Conservation (phyloP, 192 early-diverging fungal species). For the Gryganskiella cystojenkinii region DNA sequence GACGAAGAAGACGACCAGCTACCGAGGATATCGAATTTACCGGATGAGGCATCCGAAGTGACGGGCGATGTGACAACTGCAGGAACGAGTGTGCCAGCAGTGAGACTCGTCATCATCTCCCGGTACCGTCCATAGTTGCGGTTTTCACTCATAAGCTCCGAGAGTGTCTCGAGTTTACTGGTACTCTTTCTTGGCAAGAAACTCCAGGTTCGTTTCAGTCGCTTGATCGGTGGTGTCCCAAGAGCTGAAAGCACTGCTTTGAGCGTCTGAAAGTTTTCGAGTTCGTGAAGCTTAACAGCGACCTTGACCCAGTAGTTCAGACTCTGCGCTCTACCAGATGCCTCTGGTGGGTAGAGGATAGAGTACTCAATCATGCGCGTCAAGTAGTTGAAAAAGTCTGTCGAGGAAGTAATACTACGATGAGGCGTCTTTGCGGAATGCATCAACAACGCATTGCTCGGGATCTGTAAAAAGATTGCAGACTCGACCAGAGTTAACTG, state of each 20-base stretch:
- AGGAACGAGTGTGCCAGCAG: conserved; percentile 14
- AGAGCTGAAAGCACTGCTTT: conserved; percentile 75
- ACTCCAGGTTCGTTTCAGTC: conserved; percentile 77
- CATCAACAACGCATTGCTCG: conserved; percentile 58
- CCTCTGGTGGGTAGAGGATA: conserved; percentile 67
- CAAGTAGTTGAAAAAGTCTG: conserved; percentile 85
- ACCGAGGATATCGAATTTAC: conserved; percentile 31
- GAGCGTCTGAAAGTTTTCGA: conserved; percentile 77
- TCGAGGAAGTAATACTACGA: conserved; percentile 64
- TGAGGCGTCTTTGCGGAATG: conserved; percentile 70
- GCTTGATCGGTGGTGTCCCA: conserved; percentile 72
- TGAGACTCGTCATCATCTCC: conserved; percentile 57
- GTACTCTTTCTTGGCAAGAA: conserved; percentile 71
- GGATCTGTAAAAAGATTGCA: conserved; percentile 71
- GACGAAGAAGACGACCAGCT: conserved; percentile 25
- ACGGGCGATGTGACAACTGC: conserved; percentile 23
- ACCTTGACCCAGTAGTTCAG: conserved; percentile 77
- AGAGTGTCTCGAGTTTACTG: conserved; percentile 59
- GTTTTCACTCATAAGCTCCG: conserved; percentile 69
- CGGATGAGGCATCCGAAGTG: conserved; percentile 15
- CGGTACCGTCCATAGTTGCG: conserved; percentile 76
- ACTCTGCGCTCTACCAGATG: conserved; percentile 63
- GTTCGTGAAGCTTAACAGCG: conserved; percentile 59
- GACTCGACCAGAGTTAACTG: conserved; percentile 78
- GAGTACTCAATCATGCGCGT: conserved; percentile 77